Conservation (phyloP, 2,329 filamentous ascomycete genomes). For the Xylariaceae sp. region DNA sequence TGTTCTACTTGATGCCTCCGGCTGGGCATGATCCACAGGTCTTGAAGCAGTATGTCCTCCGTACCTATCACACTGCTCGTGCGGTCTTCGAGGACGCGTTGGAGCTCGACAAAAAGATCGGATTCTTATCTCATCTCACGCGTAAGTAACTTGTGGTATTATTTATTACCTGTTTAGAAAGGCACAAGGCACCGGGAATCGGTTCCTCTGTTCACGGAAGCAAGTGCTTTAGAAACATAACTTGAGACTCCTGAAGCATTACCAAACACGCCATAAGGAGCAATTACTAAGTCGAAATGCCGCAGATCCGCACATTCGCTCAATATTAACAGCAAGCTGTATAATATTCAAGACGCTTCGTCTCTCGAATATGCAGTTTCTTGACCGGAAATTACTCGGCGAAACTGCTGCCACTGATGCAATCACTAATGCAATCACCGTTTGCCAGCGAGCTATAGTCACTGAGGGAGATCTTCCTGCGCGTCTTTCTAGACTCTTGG, state of each 20-base stretch:
- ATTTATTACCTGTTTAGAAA: too few species aligned
- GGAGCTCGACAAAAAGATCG: constrained; percentile 38
- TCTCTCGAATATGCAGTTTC: constrained; percentile 37
- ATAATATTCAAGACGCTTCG: constrained; percentile 44
- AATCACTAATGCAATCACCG: constrained; percentile 28
- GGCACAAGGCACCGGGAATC: too few species aligned
- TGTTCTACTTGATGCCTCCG: constrained; percentile 48
- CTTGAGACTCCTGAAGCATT: too few species aligned
- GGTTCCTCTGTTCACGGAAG: too few species aligned
- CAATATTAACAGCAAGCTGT: constrained; percentile 42
- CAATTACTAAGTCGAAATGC: too few species aligned
- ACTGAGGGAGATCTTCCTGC: constrained; percentile 47
- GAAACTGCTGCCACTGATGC: constrained; percentile 19
- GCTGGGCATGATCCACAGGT: constrained; percentile 35
- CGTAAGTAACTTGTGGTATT: too few species aligned
- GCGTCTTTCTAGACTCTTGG: constrained; percentile 42
- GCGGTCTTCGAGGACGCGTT: constrained; percentile 40
- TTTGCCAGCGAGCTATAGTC: constrained; percentile 41
- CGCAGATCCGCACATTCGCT: constrained; percentile 48
- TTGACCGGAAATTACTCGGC: constrained; percentile 19
- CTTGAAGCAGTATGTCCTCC: constrained; percentile 43
- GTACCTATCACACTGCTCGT: constrained; percentile 46
- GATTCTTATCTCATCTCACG: constrained; percentile 42
- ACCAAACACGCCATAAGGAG: too few species aligned
- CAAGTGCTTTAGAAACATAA: too few species aligned